Evolutionary conservation across 2,329 filamentous ascomycete species (phyloP), one percentile per base, ranked within the genome.

Genomic region (Trichophyton equinum): DNA sequence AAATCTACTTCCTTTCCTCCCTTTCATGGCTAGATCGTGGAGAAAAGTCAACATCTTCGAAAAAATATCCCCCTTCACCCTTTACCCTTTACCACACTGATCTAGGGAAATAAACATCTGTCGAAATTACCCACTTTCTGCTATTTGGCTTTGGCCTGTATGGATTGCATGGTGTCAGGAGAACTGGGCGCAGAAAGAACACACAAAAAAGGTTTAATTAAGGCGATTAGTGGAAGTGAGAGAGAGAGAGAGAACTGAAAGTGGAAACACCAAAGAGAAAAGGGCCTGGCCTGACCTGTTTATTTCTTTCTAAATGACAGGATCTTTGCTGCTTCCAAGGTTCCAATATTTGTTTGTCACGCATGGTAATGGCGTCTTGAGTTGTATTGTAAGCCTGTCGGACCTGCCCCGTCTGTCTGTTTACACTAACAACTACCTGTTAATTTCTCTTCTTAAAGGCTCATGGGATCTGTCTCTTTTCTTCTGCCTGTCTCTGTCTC

Each of bases 81-180:
- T 13, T 11, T 3, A 22, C 22, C 33, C 11, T 4, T 11, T 30
- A 30, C 27, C 33, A 11, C 11, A 38, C 33, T 13, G 33, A 38
- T 38, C 13, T 40, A 38, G 53, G 30, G 53, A 20, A 38, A 38
- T 38, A 20, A 38, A 38, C 11, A 38, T 38, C 13, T 57, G 36
- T 57, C n/a, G 8, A 57, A 27, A 30, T 51, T 30, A 51, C 11
- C 46, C 13, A 2, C 8, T 27, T 49, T 27, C 33, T 36, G 33
- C 33, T 49, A 27, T 49, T 51, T 51, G 46, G 46, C 46, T 49
- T 51, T 51, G 46, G 46, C 46, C 46, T 51, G 20, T 51, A 51
- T 18, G 18, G 18, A 18, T 51, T 51, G 46, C 46, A 51, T 51
- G 46, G 46, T 51, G 46, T 51, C 46, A 27, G 46, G 46, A 51